Evolutionary conservation across 176 grass and related monocot genomes (phyloP).

Genomic region (Ensete ventricosum): DNA sequence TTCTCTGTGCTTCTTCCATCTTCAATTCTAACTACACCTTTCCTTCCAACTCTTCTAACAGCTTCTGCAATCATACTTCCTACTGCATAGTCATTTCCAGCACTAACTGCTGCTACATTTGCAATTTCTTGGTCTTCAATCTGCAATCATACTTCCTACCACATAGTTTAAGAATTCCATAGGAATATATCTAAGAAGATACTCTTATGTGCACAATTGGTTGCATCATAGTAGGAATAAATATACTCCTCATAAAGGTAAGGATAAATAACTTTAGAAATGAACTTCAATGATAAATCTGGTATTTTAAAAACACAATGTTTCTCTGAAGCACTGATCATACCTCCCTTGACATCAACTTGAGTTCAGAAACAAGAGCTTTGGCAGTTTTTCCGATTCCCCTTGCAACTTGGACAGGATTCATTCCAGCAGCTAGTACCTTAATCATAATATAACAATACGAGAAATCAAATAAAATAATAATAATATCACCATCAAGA

Average conservation of each 20-base stretch:
- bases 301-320: neutral
- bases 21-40: constrained; percentile 78
- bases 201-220: neutral
- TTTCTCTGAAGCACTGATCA: neutral
- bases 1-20: constrained; percentile 66
- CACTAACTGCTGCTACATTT: constrained; percentile 78
- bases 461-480: constrained; percentile 16
- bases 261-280: neutral
- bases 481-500: neutral
- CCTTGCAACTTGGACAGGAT: constrained; percentile 68
- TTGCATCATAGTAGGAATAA: neutral
- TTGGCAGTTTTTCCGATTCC: constrained; percentile 78
- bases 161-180: neutral
- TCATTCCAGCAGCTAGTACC: constrained; percentile 93
- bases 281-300: neutral
- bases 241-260: neutral
- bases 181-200: neutral
- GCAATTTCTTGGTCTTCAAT: constrained; percentile 76
- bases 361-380: constrained; percentile 82
- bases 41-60: constrained; percentile 66
- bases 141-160: constrained; percentile 14
- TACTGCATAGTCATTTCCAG: constrained; percentile 63
- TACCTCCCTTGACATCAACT: constrained; percentile 67
- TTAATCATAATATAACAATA: constrained; percentile 41
- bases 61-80: constrained; percentile 82